Conservation (phyloP, 2,329 filamentous ascomycete genomes). For the Claviceps sp. region DNA sequence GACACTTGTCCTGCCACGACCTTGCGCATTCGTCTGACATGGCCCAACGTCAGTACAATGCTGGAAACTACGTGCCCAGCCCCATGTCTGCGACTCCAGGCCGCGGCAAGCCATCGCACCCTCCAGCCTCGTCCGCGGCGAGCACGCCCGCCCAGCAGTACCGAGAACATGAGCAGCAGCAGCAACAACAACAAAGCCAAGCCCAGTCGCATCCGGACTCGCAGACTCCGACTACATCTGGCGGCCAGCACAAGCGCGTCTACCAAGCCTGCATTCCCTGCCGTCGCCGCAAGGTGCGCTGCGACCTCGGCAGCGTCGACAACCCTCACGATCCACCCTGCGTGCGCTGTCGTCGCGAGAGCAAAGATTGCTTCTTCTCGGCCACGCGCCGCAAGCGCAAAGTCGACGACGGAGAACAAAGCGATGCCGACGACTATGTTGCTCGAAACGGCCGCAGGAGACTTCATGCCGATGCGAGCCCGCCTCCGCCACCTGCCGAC, state of each 20-base stretch:
- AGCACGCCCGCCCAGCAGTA: conserved; percentile 2
- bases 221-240: conserved; percentile 3
- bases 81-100: conserved; percentile 10
- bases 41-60: conserved; percentile 10
- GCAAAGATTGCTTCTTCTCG: conserved; percentile 95
- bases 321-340: conserved; percentile 90
- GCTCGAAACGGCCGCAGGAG: conserved; percentile 63
- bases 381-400: conserved; percentile 88
- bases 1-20: conserved; percentile 5
- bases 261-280: conserved; percentile 53
- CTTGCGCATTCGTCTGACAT: conserved; percentile 6
- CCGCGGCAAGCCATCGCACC: conserved; percentile 3
- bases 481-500: conserved; percentile 26
- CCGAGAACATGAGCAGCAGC: conserved; percentile 7
- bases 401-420: conserved; percentile 43
- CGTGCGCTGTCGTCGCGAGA: conserved; percentile 83
- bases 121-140: conserved; percentile 1
- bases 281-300: conserved; percentile 47
- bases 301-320: conserved; percentile 64
- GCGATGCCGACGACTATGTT: conserved; percentile 51
- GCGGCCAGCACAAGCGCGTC: conserved; percentile 38
- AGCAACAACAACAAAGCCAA: conserved; percentile 8
- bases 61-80: conserved; percentile 9
- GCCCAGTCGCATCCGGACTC: not conserved
- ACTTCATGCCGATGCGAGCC: conserved; percentile 33